These are phyloP conservation scores for Smittium mucronatum DNA, from an alignment of 371 early-diverging fungal species.

Conservation along the genomic window DNA sequence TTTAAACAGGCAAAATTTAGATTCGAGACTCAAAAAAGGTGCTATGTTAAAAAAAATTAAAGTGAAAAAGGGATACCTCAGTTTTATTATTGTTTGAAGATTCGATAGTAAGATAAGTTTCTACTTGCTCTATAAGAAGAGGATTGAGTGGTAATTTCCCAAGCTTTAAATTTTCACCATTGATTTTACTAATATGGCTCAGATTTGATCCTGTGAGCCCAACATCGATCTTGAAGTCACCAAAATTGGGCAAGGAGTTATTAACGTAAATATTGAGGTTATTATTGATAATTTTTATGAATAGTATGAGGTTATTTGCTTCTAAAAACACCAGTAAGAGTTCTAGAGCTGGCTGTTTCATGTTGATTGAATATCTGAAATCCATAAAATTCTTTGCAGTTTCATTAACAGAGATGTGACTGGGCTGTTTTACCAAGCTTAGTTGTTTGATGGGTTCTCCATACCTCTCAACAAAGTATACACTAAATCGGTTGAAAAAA, in stretches of 20 bases:
- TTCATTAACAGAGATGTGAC: constrained; percentile 70
- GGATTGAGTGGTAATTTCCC: constrained; percentile 46
- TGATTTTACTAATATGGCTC: constrained; percentile 65
- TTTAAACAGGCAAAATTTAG: neutral
- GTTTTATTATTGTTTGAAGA: neutral
- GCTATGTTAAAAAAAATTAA: neutral
- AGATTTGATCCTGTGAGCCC: constrained; percentile 68
- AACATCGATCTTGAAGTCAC: constrained; percentile 42
- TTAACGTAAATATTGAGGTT: constrained; percentile 57
- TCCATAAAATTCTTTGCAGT: constrained; percentile 63
- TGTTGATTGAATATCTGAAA: constrained; percentile 78
- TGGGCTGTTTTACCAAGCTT: constrained; percentile 46
- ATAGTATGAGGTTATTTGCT: constrained; percentile 72
- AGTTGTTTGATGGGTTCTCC: constrained; percentile 50
- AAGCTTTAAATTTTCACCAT: constrained; percentile 54
- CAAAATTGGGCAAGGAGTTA: neutral
- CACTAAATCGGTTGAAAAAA: constrained; percentile 63
- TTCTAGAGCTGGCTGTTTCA: constrained; percentile 86
- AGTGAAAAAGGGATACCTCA: neutral
- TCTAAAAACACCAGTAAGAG: constrained; percentile 87
- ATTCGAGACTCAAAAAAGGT: neutral
- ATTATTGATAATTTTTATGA: constrained; percentile 91
- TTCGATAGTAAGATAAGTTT: constrained; percentile 32
- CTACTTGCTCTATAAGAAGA: constrained; percentile 37
- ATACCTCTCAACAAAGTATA: constrained; percentile 65